Percentiles rank a stretch among this genome's conserved stretches.
phyloP scores from a whole-genome alignment of 768 basidiomycete species.

The Suillus paluster region DNA sequence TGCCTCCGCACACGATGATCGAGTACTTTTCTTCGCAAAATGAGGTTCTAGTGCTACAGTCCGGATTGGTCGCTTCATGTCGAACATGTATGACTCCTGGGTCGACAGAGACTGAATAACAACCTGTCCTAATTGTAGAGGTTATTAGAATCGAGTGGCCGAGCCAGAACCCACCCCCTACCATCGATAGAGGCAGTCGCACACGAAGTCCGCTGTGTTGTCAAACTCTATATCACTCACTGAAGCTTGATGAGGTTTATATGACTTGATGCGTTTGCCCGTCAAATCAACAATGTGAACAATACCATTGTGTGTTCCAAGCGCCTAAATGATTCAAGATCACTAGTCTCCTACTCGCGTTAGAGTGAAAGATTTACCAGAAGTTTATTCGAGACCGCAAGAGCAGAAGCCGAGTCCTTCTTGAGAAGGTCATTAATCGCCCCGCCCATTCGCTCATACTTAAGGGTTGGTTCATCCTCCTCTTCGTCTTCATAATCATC shows the following conservation, averaged over 20 bases:
- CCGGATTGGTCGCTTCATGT: constrained; percentile 91
- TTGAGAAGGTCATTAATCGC: constrained; percentile 75
- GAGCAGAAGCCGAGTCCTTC: constrained; percentile 88
- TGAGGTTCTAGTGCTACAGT: constrained; percentile 89
- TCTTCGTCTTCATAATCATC: constrained; percentile 71
- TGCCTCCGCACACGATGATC: constrained; percentile 87
- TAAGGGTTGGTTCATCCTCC: constrained; percentile 90
- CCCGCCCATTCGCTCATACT: constrained; percentile 85
- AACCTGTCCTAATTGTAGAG: constrained; percentile 74
- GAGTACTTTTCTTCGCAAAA: constrained; percentile 77
- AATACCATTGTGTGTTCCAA: constrained; percentile 94
- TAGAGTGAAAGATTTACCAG: constrained; percentile 50
- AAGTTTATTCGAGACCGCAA: constrained; percentile 73
- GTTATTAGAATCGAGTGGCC: background rate
- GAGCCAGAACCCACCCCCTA: constrained; percentile 40
- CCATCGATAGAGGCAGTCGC: constrained; percentile 95
- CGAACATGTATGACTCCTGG: constrained; percentile 81
- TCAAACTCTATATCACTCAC: constrained; percentile 87
- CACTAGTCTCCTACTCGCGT: background rate
- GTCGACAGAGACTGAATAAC: constrained; percentile 83
- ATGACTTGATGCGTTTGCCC: constrained; percentile 86
- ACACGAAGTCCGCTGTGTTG: constrained; percentile 82
- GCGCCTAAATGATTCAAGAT: constrained; percentile 53
- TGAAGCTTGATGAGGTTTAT: constrained; percentile 87
- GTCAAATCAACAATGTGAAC: constrained; percentile 82